phyloP scores from a whole-genome alignment of 2,329 filamentous ascomycete species.

The Ascochyta clinopodiicola region DNA sequence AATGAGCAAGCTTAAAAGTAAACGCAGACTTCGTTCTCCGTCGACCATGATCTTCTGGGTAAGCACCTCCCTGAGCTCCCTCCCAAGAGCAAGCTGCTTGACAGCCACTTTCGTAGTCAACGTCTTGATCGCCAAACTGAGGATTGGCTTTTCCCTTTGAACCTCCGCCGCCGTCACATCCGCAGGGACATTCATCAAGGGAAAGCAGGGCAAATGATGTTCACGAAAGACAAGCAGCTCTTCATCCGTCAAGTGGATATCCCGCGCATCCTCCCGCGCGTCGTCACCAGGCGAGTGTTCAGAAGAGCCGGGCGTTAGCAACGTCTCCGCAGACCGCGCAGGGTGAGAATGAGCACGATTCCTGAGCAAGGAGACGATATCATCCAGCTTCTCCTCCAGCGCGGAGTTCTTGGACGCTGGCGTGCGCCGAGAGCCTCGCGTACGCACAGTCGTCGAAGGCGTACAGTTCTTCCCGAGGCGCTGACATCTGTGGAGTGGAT shows the following conservation, averaged over 20 bases:
- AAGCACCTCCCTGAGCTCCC: constrained; percentile 22
- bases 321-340: constrained; percentile 5
- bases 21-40: constrained; percentile 31
- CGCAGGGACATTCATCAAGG: constrained; percentile 18
- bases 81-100: constrained; percentile 25
- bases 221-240: constrained; percentile 20
- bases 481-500: constrained; percentile 15
- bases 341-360: constrained; percentile 9
- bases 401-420: constrained; percentile 18
- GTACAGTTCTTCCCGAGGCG: constrained; percentile 24
- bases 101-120: constrained; percentile 22
- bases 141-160: constrained; percentile 14
- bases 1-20: constrained; percentile 28
- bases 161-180: constrained; percentile 15
- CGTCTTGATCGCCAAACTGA: constrained; percentile 26
- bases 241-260: constrained; percentile 14
- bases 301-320: constrained; percentile 19
- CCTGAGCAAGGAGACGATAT: constrained; percentile 38
- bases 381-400: constrained; percentile 43
- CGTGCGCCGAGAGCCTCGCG: constrained; percentile 7
- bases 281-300: not conserved
- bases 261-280: not conserved
- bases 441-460: constrained; percentile 19
- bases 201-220: constrained; percentile 19
- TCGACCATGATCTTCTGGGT: constrained; percentile 29